Percentiles rank a stretch among this genome's conserved stretches.
These are phyloP conservation scores for Cryphonectria parasitica DNA, from an alignment of 2,329 filamentous ascomycete species.

Conservation along the genomic window DNA sequence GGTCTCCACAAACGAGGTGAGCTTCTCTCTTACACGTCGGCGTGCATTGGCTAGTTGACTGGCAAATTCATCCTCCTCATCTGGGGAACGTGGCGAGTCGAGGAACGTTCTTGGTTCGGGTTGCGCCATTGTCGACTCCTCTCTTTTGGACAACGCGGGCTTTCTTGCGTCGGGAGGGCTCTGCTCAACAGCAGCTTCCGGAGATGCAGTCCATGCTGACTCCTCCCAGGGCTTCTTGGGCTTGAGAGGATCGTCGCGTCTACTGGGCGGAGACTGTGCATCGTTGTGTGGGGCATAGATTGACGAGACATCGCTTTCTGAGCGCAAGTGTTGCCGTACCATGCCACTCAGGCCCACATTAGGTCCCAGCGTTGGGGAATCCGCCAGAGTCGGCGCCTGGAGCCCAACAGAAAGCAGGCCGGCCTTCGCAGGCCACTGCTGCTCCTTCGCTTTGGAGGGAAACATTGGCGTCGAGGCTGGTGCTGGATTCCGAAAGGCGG, in stretches of 20 bases:
- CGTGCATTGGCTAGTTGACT: slow-evolving; percentile 73
- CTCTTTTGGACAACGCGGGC: background rate
- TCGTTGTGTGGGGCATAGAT: slow-evolving; percentile 58
- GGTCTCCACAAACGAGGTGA: slow-evolving; percentile 70
- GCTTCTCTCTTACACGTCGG: slow-evolving; percentile 71
- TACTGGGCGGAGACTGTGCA: slow-evolving; percentile 5
- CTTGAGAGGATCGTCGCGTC: slow-evolving; percentile 13
- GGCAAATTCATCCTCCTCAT: slow-evolving; percentile 72
- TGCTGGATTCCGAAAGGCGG: slow-evolving; percentile 54
- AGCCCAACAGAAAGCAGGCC: slow-evolving; percentile 31
- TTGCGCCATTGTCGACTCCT: background rate
- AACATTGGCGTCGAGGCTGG: slow-evolving; percentile 49
- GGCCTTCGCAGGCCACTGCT: slow-evolving; percentile 33
- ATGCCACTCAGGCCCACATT: slow-evolving; percentile 74
- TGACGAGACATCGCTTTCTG: slow-evolving; percentile 80
- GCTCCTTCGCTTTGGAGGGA: slow-evolving; percentile 35
- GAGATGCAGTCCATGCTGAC: slow-evolving; percentile 2
- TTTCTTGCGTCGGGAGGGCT: slow-evolving; percentile 31
- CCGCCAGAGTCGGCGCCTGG: slow-evolving; percentile 44
- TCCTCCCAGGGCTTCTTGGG: slow-evolving; percentile 16
- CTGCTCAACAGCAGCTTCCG: slow-evolving; percentile 4
- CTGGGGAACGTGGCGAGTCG: slow-evolving; percentile 30
- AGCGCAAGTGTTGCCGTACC: slow-evolving; percentile 82
- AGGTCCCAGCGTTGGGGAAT: slow-evolving; percentile 82
- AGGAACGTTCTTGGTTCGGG: slow-evolving; percentile 9